Base-by-base conservation (phyloP, 2,329 filamentous ascomycete genomes). In the Fusarium cyanostomum region DNA sequence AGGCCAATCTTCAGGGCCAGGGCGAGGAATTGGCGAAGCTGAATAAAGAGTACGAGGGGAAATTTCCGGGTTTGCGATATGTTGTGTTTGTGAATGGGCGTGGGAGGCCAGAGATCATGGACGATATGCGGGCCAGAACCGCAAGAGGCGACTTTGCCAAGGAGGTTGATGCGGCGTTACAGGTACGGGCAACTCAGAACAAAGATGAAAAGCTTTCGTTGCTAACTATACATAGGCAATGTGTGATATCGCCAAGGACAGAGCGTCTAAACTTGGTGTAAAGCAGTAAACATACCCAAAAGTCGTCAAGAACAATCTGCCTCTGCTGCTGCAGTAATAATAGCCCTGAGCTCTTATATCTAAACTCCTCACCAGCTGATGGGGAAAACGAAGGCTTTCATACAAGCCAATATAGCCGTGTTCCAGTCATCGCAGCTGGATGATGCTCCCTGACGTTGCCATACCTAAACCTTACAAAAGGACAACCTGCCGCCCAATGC, bases 61-160 rank as follows among this genome's bases (percentile, higher is more conserved):
- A 71, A 53, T 97, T 94, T 75, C 92, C 92, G 0, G 92, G 94
- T 0, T 75, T 97, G 73, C 84, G 90, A 77, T 97, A 96, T 80
- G 92, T 97, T 72, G 91, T 94, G 15, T 97, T 97, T 74, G 94
- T 97, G 53, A 94, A 96, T 74, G 92, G 92, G 1, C 84, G 94
- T 42, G 83, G 86, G 35, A 82, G 92, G 54, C 82, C 85, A 2
- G 85, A 86, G 60, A 89, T 97, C 52, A 92, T 97, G 89, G 82
- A 86, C 62, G 89, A 97, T 70, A 96, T 97, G 91, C 84, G 84
- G 62, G 74, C 78, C 49, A 83, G 94, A 49, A 96, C 97, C 71
- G 84, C 82, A 13, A 80, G 89, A 49, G 87, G 84, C 2, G 85
- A 94, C 73, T 80, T 88, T 48, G 77, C 81, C 21, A 80, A 80